Conservation (phyloP, 2,329 filamentous ascomycete genomes). For the Blumeria hordei region DNA sequence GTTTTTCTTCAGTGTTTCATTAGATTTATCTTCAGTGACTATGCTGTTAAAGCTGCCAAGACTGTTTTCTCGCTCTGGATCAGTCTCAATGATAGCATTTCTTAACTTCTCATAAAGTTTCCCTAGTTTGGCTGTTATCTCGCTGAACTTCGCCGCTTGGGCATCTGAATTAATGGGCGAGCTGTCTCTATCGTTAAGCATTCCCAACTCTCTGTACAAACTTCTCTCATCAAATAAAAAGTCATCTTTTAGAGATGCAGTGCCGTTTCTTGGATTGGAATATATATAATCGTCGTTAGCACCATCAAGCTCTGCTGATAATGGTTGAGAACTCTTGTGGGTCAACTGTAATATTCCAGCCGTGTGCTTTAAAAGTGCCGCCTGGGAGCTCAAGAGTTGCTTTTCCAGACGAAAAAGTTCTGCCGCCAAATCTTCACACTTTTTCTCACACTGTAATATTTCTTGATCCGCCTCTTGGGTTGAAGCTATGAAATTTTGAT, state of each 20-base stretch:
- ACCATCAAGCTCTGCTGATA: constrained; percentile 36
- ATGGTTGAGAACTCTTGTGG: constrained; percentile 42
- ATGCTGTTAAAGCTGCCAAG: constrained; percentile 13
- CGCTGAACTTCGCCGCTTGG: constrained; percentile 27
- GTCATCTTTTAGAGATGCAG: constrained; percentile 28
- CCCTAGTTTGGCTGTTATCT: constrained; percentile 42
- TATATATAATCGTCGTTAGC: constrained; percentile 55
- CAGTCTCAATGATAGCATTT: constrained; percentile 38
- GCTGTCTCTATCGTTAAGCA: not conserved
- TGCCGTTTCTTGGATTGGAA: constrained; percentile 33
- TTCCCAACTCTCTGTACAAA: constrained; percentile 36
- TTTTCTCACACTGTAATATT: constrained; percentile 46
- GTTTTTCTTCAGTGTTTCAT: constrained; percentile 27
- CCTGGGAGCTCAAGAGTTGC: constrained; percentile 48
- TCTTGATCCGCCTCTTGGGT: constrained; percentile 43
- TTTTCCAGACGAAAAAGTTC: constrained; percentile 65
- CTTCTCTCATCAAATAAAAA: constrained; percentile 55
- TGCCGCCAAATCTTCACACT: constrained; percentile 62
- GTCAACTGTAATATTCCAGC: constrained; percentile 81
- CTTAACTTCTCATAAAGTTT: constrained; percentile 41
- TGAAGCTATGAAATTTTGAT: too few species aligned
- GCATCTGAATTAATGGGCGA: constrained; percentile 4
- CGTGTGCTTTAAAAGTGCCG: constrained; percentile 64
- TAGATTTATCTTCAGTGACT: constrained; percentile 23
- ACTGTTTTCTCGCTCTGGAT: constrained; percentile 20